phyloP scores from a whole-genome alignment of 495 filamentous ascomycete species.

The Daldinia concentrica region DNA sequence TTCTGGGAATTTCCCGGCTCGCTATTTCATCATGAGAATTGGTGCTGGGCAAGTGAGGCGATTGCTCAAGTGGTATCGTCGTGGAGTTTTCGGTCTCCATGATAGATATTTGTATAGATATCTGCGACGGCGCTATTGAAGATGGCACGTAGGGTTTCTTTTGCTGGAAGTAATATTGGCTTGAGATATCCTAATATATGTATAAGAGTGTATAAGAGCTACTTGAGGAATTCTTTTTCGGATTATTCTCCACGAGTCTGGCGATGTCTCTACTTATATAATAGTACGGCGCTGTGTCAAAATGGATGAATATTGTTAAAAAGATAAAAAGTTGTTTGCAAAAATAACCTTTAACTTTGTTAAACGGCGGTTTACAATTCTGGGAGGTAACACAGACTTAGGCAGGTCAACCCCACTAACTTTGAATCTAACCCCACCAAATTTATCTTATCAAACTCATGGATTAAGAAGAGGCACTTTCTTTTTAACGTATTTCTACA shows the following conservation, averaged over 20 bases:
- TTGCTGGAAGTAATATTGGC: neutral
- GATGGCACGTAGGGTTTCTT: neutral
- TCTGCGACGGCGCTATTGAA: neutral
- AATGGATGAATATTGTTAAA: neutral
- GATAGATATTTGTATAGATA: neutral
- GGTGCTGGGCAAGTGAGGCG: conserved; percentile 42
- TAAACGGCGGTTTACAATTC: too few relatives aligned
- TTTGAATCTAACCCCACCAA: neutral
- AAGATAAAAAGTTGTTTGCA: neutral
- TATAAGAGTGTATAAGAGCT: neutral
- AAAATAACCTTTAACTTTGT: neutral
- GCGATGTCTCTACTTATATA: neutral
- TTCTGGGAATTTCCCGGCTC: conserved; percentile 35
- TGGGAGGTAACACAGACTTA: too few relatives aligned
- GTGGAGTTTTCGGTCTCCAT: conserved; percentile 50
- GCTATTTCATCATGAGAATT: conserved; percentile 42
- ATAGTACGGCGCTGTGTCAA: neutral
- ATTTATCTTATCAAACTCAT: too few relatives aligned
- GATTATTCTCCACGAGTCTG: neutral
- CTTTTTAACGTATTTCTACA: neutral
- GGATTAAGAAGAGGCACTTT: neutral
- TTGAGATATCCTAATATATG: neutral
- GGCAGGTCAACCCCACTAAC: too few relatives aligned
- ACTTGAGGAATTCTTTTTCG: neutral
- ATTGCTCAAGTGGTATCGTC: conserved; percentile 52